A percentile compares a stretch with the other conserved stretches of the same genome.
phyloP scores from a whole-genome alignment of 306 rosid genomes.

The Medicago arabica region DNA sequence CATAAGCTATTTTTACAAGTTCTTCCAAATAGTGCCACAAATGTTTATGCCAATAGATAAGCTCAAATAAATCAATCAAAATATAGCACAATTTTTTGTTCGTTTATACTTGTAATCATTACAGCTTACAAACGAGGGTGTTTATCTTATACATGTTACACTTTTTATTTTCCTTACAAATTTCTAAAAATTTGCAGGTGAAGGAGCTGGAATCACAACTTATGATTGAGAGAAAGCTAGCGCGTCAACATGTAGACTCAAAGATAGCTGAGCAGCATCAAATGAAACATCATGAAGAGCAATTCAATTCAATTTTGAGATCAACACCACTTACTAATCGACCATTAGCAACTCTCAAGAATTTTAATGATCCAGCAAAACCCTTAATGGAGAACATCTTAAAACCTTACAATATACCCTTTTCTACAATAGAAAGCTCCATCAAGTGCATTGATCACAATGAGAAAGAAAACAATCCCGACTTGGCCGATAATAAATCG shows the following conservation, averaged over 20 bases:
- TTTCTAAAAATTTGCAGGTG: constrained; percentile 50
- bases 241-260: constrained; percentile 91
- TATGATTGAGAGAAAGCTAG: constrained; percentile 90
- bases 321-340: constrained; percentile 57
- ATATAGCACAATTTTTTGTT: neutral
- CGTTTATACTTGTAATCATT: neutral
- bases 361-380: constrained; percentile 53
- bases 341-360: constrained; percentile 61
- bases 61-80: neutral
- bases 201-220: constrained; percentile 95
- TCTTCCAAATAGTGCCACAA: neutral
- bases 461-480: constrained; percentile 92
- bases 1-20: neutral
- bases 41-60: neutral
- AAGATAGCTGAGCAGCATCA: constrained; percentile 94
- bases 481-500: constrained; percentile 52
- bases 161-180: neutral
- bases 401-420: constrained; percentile 52
- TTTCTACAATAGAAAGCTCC: constrained; percentile 62
- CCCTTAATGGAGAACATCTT: constrained; percentile 67
- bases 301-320: constrained; percentile 49
- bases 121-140: constrained; percentile 48
- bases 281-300: constrained; percentile 74
- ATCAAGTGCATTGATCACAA: constrained; percentile 57
- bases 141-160: neutral